Evolutionary conservation across 1,284 basidiomycete species (phyloP).

Genomic region (Melampsora larici-populina): DNA sequence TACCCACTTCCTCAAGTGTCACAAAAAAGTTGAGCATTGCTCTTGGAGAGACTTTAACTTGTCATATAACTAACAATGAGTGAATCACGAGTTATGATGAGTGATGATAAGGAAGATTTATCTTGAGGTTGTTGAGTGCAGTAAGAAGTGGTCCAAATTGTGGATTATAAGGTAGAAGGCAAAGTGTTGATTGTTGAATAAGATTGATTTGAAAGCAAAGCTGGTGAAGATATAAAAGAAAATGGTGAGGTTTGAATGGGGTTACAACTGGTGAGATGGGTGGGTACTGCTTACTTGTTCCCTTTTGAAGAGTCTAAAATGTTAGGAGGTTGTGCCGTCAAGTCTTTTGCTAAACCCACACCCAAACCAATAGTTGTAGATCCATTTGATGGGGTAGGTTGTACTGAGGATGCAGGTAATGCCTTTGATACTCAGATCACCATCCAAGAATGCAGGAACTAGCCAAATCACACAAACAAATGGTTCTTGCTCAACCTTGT

Average conservation of each 20-base stretch:
- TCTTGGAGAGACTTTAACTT: slow-evolving; percentile 25
- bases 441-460: slow-evolving; percentile 15
- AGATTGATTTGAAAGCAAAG: not conserved
- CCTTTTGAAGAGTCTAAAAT: not conserved
- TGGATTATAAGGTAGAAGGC: not conserved
- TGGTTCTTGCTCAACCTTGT: slow-evolving; percentile 27
- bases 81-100: slow-evolving; percentile 3
- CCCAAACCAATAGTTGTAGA: not conserved
- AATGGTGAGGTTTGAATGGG: slow-evolving; percentile 29
- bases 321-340: not conserved
- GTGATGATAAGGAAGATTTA: slow-evolving; percentile 21
- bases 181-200: not conserved
- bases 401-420: not conserved
- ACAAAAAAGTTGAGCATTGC: slow-evolving; percentile 28
- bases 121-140: slow-evolving; percentile 22
- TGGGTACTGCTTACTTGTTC: not conserved
- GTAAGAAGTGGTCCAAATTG: slow-evolving; percentile 10
- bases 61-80: slow-evolving; percentile 26
- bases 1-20: slow-evolving; percentile 2
- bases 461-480: slow-evolving; percentile 18
- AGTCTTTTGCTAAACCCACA: not conserved
- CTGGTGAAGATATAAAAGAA: slow-evolving; percentile 23
- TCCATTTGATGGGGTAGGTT: not conserved
- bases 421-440: not conserved
- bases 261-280: slow-evolving; percentile 11